A percentile compares a stretch with the other conserved stretches of the same genome.
Conservation (phyloP, 148 eudicot genomes). For the Pharnaceum exiguum region DNA sequence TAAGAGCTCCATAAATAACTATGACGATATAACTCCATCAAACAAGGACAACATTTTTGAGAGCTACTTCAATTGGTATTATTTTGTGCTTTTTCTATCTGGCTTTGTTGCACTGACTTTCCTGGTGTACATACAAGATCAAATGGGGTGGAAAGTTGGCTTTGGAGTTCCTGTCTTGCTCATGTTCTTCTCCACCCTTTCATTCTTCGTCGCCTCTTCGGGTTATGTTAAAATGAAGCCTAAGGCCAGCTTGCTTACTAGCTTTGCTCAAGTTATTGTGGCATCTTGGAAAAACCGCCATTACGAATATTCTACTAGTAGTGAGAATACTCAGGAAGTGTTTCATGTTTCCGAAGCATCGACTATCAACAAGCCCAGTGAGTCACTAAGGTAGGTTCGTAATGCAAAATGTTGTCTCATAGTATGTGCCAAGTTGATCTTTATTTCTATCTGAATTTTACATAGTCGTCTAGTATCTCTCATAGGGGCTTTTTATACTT, state of each 20-base stretch:
- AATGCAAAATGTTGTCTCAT: too few species aligned
- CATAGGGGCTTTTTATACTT: too few species aligned
- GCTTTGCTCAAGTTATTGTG: slow-evolving; percentile 27
- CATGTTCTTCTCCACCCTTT: slow-evolving; percentile 26
- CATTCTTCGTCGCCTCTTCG: slow-evolving; percentile 32
- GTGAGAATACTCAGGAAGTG: background rate
- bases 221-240: slow-evolving; percentile 28
- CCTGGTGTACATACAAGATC: slow-evolving; percentile 45
- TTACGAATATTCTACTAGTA: slow-evolving; percentile 3
- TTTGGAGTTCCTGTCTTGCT: slow-evolving; percentile 34
- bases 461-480: too few species aligned
- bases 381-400: too few species aligned
- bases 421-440: too few species aligned
- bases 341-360: slow-evolving; percentile 27
- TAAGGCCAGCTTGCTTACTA: slow-evolving; percentile 23
- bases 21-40: too few species aligned
- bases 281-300: slow-evolving; percentile 28
- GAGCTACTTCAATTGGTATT: slow-evolving; percentile 41
- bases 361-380: slow-evolving; percentile 13
- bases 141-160: slow-evolving; percentile 37
- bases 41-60: too few species aligned
- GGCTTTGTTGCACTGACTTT: slow-evolving; percentile 29
- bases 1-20: background rate
- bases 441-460: too few species aligned
- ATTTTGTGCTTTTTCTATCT: slow-evolving; percentile 21